Conservation (phyloP, 306 rosid species). For the Cucumis melo region DNA sequence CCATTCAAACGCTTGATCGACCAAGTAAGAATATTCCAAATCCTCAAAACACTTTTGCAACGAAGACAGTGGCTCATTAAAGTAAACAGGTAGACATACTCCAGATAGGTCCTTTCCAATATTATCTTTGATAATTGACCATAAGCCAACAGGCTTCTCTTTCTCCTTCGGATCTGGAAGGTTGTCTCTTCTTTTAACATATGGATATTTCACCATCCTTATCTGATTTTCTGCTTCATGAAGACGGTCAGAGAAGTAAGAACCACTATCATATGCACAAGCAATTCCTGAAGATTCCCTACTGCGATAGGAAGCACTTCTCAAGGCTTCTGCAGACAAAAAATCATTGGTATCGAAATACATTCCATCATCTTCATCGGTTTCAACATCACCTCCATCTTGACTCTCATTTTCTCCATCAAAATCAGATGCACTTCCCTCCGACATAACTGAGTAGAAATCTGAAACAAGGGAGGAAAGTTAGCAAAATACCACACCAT, state of each 20-base stretch:
- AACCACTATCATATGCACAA: slow-evolving; percentile 45
- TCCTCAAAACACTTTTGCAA: slow-evolving; percentile 98
- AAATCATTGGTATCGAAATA: slow-evolving; percentile 69
- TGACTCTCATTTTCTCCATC: slow-evolving; percentile 92
- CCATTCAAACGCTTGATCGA: slow-evolving; percentile 88
- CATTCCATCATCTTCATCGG: slow-evolving; percentile 80
- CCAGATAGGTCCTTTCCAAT: slow-evolving; percentile 99
- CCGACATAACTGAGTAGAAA: slow-evolving; percentile 93
- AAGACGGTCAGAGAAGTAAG: slow-evolving; percentile 42
- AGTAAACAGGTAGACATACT: slow-evolving; percentile 98
- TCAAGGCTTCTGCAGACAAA: slow-evolving; percentile 60
- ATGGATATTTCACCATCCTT: slow-evolving; percentile 50
- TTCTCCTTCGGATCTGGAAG: slow-evolving; percentile 94
- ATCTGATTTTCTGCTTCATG: slow-evolving; percentile 51
- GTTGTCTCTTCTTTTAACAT: slow-evolving; percentile 74
- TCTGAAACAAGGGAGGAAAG: slow-evolving; percentile 30
- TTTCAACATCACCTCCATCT: slow-evolving; percentile 82
- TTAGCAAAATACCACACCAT: neutral
- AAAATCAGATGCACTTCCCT: slow-evolving; percentile 80
- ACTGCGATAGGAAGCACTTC: slow-evolving; percentile 88
- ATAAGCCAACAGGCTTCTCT: slow-evolving; percentile 80
- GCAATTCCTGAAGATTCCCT: slow-evolving; percentile 63
- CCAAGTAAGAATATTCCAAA: slow-evolving; percentile 86
- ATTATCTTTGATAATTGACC: slow-evolving; percentile 98
- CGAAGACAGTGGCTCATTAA: slow-evolving; percentile 95